These are phyloP conservation scores for Sugiyamaella novakii DNA, from an alignment of 1,139 yeast species.

Conservation along the genomic window DNA sequence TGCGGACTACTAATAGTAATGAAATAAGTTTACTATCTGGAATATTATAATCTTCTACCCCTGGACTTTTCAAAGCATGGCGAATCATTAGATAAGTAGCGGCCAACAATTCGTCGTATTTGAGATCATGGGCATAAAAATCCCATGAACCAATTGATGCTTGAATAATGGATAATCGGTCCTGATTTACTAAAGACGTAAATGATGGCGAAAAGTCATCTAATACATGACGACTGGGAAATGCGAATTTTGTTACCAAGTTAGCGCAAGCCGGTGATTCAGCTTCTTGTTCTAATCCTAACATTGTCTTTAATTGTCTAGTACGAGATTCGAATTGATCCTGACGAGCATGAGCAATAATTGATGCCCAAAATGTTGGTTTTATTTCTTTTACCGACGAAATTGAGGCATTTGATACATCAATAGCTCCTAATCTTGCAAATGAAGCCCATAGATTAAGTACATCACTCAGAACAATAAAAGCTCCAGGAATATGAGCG, in stretches of 20 bases:
- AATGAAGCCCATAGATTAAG: slow-evolving; percentile 19
- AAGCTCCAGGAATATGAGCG: slow-evolving; percentile 26
- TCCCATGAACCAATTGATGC: slow-evolving; percentile 38
- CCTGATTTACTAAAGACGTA: slow-evolving; percentile 4
- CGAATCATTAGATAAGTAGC: slow-evolving; percentile 61
- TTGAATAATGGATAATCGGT: slow-evolving; percentile 9
- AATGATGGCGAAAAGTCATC: slow-evolving; percentile 15
- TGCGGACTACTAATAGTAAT: slow-evolving; percentile 66
- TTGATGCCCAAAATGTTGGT: slow-evolving; percentile 14
- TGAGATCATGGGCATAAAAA: slow-evolving; percentile 68
- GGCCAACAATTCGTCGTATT: slow-evolving; percentile 67
- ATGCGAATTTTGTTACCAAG: slow-evolving; percentile 17
- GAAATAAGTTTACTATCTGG: slow-evolving; percentile 53
- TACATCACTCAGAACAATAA: slow-evolving; percentile 24
- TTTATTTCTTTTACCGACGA: slow-evolving; percentile 8
- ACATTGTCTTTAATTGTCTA: slow-evolving; percentile 22
- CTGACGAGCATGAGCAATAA: slow-evolving; percentile 13
- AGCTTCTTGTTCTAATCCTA: slow-evolving; percentile 22
- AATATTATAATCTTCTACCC: slow-evolving; percentile 37
- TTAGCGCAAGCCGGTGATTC: slow-evolving; percentile 17
- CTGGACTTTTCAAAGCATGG: slow-evolving; percentile 46
- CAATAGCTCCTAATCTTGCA: slow-evolving; percentile 25
- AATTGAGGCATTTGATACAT: slow-evolving; percentile 18
- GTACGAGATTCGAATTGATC: slow-evolving; percentile 22
- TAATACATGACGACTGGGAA: slow-evolving; percentile 19